Percentiles rank a stretch among this genome's conserved stretches.
Evolutionary conservation across 345 rosid species (phyloP).

Genomic region (Orychophragmus violaceus): DNA sequence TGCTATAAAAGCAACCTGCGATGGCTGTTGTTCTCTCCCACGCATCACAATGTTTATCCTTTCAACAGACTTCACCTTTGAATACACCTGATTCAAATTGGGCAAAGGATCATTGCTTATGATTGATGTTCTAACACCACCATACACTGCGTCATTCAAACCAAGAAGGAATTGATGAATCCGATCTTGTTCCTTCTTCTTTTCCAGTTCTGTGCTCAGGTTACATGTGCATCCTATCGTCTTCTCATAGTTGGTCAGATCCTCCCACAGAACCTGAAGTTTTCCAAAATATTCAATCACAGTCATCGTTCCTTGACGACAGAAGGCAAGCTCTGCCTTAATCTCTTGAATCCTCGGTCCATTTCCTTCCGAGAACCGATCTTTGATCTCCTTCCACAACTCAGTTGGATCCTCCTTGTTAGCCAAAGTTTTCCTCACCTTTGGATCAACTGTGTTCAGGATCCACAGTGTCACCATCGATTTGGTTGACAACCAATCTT

Average conservation of each 20-base stretch:
- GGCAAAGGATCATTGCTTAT: too few species aligned
- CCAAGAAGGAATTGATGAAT: neutral
- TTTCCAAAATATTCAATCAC: neutral
- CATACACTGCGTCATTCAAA: neutral
- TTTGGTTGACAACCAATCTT: neutral
- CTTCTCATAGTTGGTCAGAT: neutral
- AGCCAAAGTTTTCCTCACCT: too few species aligned
- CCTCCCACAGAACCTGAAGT: neutral
- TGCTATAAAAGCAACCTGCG: too few species aligned
- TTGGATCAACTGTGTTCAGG: too few species aligned
- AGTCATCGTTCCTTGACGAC: neutral
- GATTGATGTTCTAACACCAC: too few species aligned
- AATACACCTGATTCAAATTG: too few species aligned
- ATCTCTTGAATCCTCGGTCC: neutral
- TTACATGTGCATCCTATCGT: neutral
- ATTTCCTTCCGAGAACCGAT: neutral
- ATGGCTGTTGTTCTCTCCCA: too few species aligned
- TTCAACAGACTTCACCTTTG: too few species aligned
- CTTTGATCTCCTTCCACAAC: neutral
- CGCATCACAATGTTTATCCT: too few species aligned
- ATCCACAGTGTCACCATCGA: neutral
- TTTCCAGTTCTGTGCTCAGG: neutral
- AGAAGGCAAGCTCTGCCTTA: neutral
- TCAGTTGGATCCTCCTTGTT: neutral
- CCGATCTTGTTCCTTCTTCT: neutral